Base-by-base conservation (phyloP, 495 filamentous ascomycete species). In the Xylaria intraflava region DNA sequence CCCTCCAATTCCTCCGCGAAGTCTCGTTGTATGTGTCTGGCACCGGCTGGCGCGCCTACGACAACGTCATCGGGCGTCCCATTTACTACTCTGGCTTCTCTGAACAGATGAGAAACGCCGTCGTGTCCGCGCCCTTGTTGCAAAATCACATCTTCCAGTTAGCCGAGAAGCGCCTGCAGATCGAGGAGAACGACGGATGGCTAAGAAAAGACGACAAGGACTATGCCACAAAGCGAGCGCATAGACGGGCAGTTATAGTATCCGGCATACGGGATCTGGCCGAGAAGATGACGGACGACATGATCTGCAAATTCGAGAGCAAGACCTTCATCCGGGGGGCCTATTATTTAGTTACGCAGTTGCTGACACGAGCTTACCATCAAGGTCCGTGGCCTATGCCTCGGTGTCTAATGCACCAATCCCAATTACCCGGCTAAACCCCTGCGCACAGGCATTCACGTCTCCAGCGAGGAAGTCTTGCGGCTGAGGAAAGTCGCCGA, bases 271-370 rank as follows among this genome's bases (percentile, higher is more conserved):
- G 78, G 44, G 84, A 95, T 61, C 89, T 93, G 2, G 86, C 88
- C 22, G 86, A 93, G 54, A 79, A 83, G 40, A 83, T 92, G 76
- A 87, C 89, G 52, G 88, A 95, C 61, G 83, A 85, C 43, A 98
- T 97, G 93, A 96, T 97, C 49, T 96, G 93, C 79, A 98, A 97
- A 70, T 91, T 96, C 74, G 93, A 98, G 72, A 94, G 86, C 72
- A 95, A 92, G 65, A 74, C 78, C 23, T 96, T 97, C 61, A 96
- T 98, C 59, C 73, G 93, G 22, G 81, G 85, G 14, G 92, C 93
- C 46, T 97, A 97, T 66, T 97, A 95, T 70, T 58, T 95, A 43
- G 78, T 77, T 56, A 92, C 90, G 8, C 91, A 97, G 67, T 78
- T 96, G 35, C 74, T 96, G 51, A 90, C 90, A 11, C 78, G 93